phyloP scores from a whole-genome alignment of 192 early-diverging fungal species.

The Podochytrium sp. region DNA sequence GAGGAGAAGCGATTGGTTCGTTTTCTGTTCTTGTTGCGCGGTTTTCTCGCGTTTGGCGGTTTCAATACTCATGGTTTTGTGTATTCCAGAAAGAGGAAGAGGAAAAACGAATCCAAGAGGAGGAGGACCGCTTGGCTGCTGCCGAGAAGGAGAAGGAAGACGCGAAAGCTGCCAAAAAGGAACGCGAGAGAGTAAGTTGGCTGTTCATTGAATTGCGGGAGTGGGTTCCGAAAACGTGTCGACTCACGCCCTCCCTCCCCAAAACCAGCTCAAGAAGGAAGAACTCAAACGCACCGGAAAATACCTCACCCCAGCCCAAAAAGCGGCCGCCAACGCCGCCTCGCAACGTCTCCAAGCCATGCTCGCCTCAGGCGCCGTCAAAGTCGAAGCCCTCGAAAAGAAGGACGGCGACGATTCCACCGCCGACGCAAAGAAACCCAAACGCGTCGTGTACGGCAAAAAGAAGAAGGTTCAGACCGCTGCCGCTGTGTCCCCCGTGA shows the following conservation, averaged over 20 bases:
- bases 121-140: constrained; percentile 61
- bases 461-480: constrained; percentile 69
- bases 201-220: no score
- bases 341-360: constrained; percentile 75
- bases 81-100: constrained; percentile 40
- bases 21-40: background rate
- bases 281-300: constrained; percentile 91
- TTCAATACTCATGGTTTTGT: background rate
- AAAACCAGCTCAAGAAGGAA: constrained; percentile 80
- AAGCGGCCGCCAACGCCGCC: constrained; percentile 74
- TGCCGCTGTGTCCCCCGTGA: constrained; percentile 25
- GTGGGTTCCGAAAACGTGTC: no score
- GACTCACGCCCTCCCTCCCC: no score
- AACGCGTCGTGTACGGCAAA: constrained; percentile 73
- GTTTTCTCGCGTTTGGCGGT: background rate
- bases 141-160: constrained; percentile 76
- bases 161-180: constrained; percentile 51
- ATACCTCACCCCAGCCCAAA: constrained; percentile 91
- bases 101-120: constrained; percentile 54
- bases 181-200: constrained; percentile 17
- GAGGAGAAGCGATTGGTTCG: constrained; percentile 56
- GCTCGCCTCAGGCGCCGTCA: constrained; percentile 75
- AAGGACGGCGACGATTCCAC: constrained; percentile 28
- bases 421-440: constrained; percentile 58
- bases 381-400: constrained; percentile 69